These are phyloP conservation scores for Crithidia thermophila DNA, from an alignment of 208 protist species.

Conservation along the genomic window DNA sequence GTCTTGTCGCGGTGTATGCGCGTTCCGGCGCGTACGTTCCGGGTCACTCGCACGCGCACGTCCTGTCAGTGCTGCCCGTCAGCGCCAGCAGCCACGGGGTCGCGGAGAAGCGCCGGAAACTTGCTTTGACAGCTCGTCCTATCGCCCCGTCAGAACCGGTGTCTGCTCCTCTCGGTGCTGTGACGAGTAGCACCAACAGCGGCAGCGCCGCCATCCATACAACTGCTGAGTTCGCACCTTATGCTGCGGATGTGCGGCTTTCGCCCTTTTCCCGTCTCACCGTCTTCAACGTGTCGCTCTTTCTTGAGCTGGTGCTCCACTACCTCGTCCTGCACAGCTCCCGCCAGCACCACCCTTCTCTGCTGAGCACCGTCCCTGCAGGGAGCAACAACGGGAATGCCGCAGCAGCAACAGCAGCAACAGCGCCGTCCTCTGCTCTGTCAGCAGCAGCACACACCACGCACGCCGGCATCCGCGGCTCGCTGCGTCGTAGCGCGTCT, in stretches of 20 bases:
- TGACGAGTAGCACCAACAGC: not conserved
- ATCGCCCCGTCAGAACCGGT: no score
- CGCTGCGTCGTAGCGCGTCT: constrained; percentile 2
- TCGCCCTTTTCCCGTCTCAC: constrained; percentile 30
- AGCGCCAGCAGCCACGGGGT: not conserved
- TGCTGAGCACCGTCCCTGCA: not conserved
- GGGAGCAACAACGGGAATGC: no score
- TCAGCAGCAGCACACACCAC: not conserved
- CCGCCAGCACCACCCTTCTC: constrained; percentile 2
- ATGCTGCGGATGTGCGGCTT: constrained; percentile 26
- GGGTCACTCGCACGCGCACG: constrained; percentile 27
- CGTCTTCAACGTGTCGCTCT: constrained; percentile 30
- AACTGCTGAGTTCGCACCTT: no score
- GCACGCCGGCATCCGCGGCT: not conserved
- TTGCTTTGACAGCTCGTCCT: no score
- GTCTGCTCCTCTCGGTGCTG: no score
- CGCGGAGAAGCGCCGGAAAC: not conserved
- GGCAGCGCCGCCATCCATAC: not conserved
- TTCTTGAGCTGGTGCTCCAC: constrained; percentile 32
- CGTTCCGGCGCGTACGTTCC: constrained; percentile 20
- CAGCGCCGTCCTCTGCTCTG: not conserved
- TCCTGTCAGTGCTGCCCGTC: constrained; percentile 27
- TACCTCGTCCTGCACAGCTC: constrained; percentile 33
- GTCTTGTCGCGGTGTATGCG: constrained; percentile 29
- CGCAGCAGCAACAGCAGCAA: not conserved